Percentiles rank a stretch among this genome's conserved stretches.
Conservation (phyloP, 805 yeast genomes). For the Pichia pseudocactophila region DNA sequence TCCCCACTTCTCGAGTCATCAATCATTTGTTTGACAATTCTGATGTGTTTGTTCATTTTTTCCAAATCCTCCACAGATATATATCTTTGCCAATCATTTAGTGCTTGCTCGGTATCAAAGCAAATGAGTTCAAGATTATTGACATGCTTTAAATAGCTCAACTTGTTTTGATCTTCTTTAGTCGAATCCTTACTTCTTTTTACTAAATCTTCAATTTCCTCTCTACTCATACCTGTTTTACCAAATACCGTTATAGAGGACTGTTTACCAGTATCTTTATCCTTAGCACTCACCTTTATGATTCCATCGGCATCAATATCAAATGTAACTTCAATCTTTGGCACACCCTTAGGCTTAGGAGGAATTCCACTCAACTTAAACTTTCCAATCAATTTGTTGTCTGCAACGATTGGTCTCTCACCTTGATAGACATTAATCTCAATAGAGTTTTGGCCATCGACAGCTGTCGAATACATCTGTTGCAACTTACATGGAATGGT, state of each 20-base stretch:
- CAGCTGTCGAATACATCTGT: constrained; percentile 90
- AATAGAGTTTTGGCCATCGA: constrained; percentile 90
- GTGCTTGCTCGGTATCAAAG: constrained; percentile 30
- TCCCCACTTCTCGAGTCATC: constrained; percentile 24
- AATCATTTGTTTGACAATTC: constrained; percentile 23
- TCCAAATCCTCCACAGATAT: constrained; percentile 14
- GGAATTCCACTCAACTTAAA: constrained; percentile 88
- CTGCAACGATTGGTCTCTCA: constrained; percentile 91
- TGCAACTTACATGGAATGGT: constrained; percentile 91
- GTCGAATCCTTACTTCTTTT: constrained; percentile 83
- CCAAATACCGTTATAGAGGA: constrained; percentile 96
- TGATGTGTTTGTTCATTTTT: constrained; percentile 15
- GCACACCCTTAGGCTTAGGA: constrained; percentile 82
- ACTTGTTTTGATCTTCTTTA: constrained; percentile 51
- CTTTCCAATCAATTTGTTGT: constrained; percentile 91
- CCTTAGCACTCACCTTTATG: constrained; percentile 90
- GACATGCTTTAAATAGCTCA: constrained; percentile 60
- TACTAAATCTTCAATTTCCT: constrained; percentile 87
- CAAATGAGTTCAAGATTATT: constrained; percentile 41
- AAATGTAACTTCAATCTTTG: constrained; percentile 85
- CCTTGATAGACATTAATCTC: constrained; percentile 97
- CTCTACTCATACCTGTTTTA: constrained; percentile 83
- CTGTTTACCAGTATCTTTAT: constrained; percentile 87
- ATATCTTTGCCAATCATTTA: constrained; percentile 18
- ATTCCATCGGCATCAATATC: constrained; percentile 97